Base-by-base conservation (phyloP, 2,329 filamentous ascomycete genomes). In the Fusarium hostae region DNA sequence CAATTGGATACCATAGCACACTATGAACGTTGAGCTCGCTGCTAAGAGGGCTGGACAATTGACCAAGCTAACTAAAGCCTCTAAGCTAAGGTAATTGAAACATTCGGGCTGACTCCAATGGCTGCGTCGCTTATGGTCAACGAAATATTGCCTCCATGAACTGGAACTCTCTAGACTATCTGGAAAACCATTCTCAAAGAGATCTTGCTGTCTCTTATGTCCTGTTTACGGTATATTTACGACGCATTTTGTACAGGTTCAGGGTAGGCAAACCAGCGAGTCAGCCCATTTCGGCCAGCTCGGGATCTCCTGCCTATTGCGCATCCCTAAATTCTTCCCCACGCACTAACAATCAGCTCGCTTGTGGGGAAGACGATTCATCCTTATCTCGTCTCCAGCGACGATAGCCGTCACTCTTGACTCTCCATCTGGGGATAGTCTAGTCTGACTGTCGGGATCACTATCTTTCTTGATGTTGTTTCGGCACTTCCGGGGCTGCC, bases 251-350 rank as follows among this genome's bases (percentile, higher is more conserved):
- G 2, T 18, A 18, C 3, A 9, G 26, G 24, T 22, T 3, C 8
- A 66, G 51, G 52, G 44, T 47, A 60, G 8, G 13, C n/a, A 16
- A 12, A 3, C 24, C 16, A n/a, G 6, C 15, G 4, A 24, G 47
- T 26, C 28, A 47, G 16, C 34, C 18, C 24, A 66, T 26, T 22
- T 13, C 1, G 28, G 32, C 9, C 34, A 48, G 39, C n/a, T 70
- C 69, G 69, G 69, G 40, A 59, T 72, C 44, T 58, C 70, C 41
- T 72, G 15, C 70, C 70, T 22, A 6, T 55, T 67, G 20, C 11
- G 34, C 39, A 11, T 2, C 28, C 45, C 68, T 22, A 10, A 40
- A 16, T 8, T 20, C 26, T 26, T 43, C 45, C 28, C 48, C 57
- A 54, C 28, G n/a, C 51, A 41, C 56, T 26, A 55, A 59, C 5